Evolutionary conservation across 1,284 basidiomycete species (phyloP).

Genomic region (Bjerkandera adusta): DNA sequence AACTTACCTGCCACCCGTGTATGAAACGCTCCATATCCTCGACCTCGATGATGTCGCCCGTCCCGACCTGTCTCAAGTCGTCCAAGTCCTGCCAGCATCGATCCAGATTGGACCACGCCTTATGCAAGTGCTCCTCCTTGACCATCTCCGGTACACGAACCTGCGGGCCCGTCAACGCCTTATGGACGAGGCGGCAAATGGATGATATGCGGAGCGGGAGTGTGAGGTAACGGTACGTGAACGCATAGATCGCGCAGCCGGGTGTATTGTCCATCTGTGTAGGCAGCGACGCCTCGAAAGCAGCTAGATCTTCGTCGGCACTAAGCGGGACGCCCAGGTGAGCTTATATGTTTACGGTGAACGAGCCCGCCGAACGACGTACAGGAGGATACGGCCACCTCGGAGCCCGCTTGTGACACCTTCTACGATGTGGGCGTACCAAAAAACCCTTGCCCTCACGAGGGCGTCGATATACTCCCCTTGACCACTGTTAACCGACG

Average conservation of each 20-base stretch:
- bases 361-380: slow-evolving; percentile 30
- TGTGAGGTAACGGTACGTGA: slow-evolving; percentile 44
- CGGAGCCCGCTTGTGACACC: slow-evolving; percentile 75
- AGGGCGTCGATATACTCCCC: slow-evolving; percentile 58
- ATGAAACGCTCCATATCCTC: slow-evolving; percentile 67
- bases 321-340: slow-evolving; percentile 31
- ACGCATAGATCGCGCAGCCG: slow-evolving; percentile 34
- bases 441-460: slow-evolving; percentile 76
- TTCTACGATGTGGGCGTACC: slow-evolving; percentile 84
- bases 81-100: slow-evolving; percentile 82
- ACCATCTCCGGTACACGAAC: slow-evolving; percentile 61
- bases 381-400: slow-evolving; percentile 77
- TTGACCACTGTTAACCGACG: slow-evolving; percentile 47
- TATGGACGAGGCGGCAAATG: slow-evolving; percentile 75
- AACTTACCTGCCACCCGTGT: slow-evolving; percentile 65
- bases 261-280: slow-evolving; percentile 30
- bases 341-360: slow-evolving; percentile 9
- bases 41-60: slow-evolving; percentile 41
- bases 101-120: slow-evolving; percentile 81
- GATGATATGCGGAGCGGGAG: slow-evolving; percentile 69
- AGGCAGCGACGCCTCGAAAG: slow-evolving; percentile 67
- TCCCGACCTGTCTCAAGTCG: slow-evolving; percentile 42
- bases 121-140: slow-evolving; percentile 58
- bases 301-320: slow-evolving; percentile 64
- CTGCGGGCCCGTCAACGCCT: slow-evolving; percentile 69